phyloP scores from a whole-genome alignment of 208 protist genomes.

The Leishmania mexicana region DNA sequence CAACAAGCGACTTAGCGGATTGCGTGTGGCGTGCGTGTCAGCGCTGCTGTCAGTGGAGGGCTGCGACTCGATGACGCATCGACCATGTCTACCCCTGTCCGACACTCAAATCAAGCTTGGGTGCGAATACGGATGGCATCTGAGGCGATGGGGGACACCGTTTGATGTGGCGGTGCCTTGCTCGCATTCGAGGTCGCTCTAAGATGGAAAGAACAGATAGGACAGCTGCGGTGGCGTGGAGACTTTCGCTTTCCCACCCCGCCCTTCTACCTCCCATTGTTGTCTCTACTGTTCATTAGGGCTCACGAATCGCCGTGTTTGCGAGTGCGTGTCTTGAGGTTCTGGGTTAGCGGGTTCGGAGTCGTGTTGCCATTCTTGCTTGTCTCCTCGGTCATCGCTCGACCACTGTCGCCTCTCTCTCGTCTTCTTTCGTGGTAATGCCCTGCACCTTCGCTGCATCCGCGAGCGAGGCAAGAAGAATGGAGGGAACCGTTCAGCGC shows the following conservation, averaged over 20 bases:
- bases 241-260: background rate
- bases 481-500: background rate
- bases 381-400: background rate
- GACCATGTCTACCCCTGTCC: background rate
- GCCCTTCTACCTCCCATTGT: background rate
- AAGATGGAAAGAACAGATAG: background rate
- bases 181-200: background rate
- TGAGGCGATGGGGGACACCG: background rate
- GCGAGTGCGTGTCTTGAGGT: background rate
- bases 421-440: background rate
- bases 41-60: background rate
- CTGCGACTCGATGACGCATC: background rate
- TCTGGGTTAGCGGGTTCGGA: background rate
- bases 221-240: background rate
- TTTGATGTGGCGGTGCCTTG: background rate
- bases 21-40: background rate
- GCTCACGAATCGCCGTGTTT: background rate
- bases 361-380: background rate
- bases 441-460: background rate
- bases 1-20: background rate
- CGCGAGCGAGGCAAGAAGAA: background rate
- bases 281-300: background rate
- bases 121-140: background rate
- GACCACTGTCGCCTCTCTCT: background rate
- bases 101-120: background rate